Conservation (phyloP, 345 rosid species). For the Eucalyptus leucophloia region DNA sequence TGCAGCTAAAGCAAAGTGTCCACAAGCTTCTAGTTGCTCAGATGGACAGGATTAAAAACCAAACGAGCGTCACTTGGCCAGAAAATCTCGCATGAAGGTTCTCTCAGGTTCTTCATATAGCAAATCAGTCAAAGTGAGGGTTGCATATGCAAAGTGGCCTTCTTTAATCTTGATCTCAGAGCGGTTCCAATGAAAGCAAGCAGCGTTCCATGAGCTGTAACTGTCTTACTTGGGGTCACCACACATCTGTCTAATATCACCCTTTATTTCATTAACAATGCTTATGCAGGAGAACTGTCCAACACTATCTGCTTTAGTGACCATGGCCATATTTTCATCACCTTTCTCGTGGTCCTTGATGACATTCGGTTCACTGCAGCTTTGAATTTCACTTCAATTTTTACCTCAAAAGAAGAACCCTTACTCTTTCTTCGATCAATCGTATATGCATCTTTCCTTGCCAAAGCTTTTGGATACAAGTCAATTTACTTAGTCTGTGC, state of each 20-base stretch:
- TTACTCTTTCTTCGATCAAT: neutral
- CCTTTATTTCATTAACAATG: neutral
- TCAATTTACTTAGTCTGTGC: neutral
- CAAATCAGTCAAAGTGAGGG: neutral
- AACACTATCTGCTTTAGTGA: neutral
- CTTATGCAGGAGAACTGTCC: neutral
- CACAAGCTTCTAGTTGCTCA: slow-evolving; percentile 36
- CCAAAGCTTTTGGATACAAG: neutral
- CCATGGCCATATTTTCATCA: neutral
- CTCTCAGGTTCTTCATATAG: neutral
- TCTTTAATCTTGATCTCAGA: neutral
- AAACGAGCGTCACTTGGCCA: neutral
- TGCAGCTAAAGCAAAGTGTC: slow-evolving; percentile 54
- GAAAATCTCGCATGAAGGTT: neutral
- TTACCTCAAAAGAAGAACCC: neutral
- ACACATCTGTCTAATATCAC: neutral
- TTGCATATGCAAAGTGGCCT: neutral
- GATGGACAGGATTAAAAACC: slow-evolving; percentile 40
- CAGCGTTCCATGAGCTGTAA: neutral
- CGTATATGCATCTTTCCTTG: neutral
- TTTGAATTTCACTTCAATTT: neutral
- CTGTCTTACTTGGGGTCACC: neutral
- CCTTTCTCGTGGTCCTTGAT: neutral
- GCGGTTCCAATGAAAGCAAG: neutral
- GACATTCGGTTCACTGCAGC: neutral